Evolutionary conservation across 768 basidiomycete genomes (phyloP).

Genomic region (Tylopilus cervinicoccineus): DNA sequence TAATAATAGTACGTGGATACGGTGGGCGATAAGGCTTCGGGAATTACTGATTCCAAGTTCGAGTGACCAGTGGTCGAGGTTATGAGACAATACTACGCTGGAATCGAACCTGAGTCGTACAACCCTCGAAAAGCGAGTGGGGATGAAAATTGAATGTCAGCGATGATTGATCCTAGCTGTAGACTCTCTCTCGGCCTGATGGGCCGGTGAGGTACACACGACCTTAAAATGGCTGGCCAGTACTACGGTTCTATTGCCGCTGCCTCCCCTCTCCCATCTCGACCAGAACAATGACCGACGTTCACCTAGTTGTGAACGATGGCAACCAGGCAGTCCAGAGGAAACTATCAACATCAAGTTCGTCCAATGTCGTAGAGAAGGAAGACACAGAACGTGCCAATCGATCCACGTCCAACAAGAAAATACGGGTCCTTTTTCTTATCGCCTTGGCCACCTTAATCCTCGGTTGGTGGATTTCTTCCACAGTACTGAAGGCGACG

Average conservation of each 20-base stretch:
- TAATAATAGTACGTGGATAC: too few species aligned
- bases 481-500: slow-evolving; percentile 63
- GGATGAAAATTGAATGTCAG: not conserved
- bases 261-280: not conserved
- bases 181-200: not conserved
- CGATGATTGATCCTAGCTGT: too few species aligned
- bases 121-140: not conserved
- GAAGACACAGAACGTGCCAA: slow-evolving; percentile 19
- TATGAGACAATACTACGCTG: too few species aligned
- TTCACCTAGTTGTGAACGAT: not conserved
- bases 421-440: slow-evolving; percentile 44
- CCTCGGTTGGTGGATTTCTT: slow-evolving; percentile 83
- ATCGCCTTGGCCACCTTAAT: slow-evolving; percentile 54
- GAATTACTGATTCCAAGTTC: not conserved
- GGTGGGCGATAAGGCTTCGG: not conserved
- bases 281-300: slow-evolving; percentile 18
- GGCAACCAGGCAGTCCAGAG: slow-evolving; percentile 17
- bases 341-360: slow-evolving; percentile 13
- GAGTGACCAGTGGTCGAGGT: too few species aligned
- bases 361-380: slow-evolving; percentile 11
- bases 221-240: not conserved
- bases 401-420: slow-evolving; percentile 9
- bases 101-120: not conserved
- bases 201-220: not conserved
- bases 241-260: slow-evolving; percentile 6